Evolutionary conservation across 2,329 filamentous ascomycete genomes (phyloP).

Genomic region (Penicillium olsonii): DNA sequence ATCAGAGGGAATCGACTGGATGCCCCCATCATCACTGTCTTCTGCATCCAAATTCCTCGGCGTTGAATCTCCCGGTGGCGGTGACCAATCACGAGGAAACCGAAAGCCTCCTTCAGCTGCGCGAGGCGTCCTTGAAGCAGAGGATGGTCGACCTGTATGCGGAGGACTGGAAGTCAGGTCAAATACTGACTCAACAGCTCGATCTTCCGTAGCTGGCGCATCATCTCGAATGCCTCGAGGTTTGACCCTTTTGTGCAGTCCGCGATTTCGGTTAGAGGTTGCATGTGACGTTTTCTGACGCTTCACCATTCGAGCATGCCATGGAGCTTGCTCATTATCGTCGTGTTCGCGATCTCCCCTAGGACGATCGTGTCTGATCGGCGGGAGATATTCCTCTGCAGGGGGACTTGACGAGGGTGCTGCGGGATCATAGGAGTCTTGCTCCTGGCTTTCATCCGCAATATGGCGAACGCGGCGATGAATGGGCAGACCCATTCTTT

Average conservation of each 20-base stretch:
- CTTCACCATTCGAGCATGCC: slow-evolving; percentile 30
- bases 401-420: slow-evolving; percentile 36
- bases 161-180: slow-evolving; percentile 45
- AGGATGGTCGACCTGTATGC: slow-evolving; percentile 36
- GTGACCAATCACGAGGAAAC: slow-evolving; percentile 38
- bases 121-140: slow-evolving; percentile 20
- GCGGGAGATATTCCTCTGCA: slow-evolving; percentile 31
- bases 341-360: slow-evolving; percentile 5
- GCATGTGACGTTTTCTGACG: slow-evolving; percentile 37
- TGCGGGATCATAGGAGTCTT: slow-evolving; percentile 35
- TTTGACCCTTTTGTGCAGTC: slow-evolving; percentile 11
- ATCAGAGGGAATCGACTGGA: slow-evolving; percentile 22
- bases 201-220: slow-evolving; percentile 10
- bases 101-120: slow-evolving; percentile 33
- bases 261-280: slow-evolving; percentile 9
- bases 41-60: slow-evolving; percentile 18
- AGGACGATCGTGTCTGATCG: slow-evolving; percentile 20
- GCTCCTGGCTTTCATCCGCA: slow-evolving; percentile 33
- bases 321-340: slow-evolving; percentile 2
- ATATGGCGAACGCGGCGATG: slow-evolving; percentile 16
- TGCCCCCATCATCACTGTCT: slow-evolving; percentile 16
- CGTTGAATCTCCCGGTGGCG: slow-evolving; percentile 27
- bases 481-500: neutral
- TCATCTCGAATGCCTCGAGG: slow-evolving; percentile 32
- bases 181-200: slow-evolving; percentile 22